Percentiles rank a stretch among this genome's conserved stretches.
These are phyloP conservation scores for Suillus occidentalis DNA, from an alignment of 768 basidiomycete species.

Conservation along the genomic window DNA sequence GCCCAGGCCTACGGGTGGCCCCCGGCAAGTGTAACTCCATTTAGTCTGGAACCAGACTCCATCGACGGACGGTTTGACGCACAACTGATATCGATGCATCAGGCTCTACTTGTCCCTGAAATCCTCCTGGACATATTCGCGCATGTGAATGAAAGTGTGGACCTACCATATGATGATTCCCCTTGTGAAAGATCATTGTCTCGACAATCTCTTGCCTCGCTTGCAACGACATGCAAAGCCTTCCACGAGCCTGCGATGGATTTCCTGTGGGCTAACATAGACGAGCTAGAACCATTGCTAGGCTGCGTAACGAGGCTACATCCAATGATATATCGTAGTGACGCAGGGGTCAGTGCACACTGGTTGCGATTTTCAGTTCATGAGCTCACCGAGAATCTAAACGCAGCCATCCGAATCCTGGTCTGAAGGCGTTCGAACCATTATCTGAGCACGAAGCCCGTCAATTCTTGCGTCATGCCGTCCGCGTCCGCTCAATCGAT, in stretches of 20 bases:
- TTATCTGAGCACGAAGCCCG: neutral
- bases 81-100: neutral
- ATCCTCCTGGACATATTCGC: neutral
- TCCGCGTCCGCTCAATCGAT: neutral
- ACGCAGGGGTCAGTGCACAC: neutral
- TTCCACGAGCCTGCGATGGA: neutral
- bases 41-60: neutral
- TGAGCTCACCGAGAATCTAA: neutral
- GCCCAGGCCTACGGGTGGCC: neutral
- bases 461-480: neutral
- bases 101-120: neutral
- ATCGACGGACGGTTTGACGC: neutral
- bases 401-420: neutral
- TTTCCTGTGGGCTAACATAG: neutral
- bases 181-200: neutral
- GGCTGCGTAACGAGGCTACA: neutral
- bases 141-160: neutral
- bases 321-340: neutral
- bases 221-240: neutral
- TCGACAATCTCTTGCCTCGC: neutral
- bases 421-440: neutral
- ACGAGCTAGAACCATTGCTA: neutral
- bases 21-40: neutral
- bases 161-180: neutral
- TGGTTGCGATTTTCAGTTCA: neutral